These are phyloP conservation scores for Scheffersomyces stambukii DNA, from an alignment of 1,139 yeast species.

Conservation along the genomic window DNA sequence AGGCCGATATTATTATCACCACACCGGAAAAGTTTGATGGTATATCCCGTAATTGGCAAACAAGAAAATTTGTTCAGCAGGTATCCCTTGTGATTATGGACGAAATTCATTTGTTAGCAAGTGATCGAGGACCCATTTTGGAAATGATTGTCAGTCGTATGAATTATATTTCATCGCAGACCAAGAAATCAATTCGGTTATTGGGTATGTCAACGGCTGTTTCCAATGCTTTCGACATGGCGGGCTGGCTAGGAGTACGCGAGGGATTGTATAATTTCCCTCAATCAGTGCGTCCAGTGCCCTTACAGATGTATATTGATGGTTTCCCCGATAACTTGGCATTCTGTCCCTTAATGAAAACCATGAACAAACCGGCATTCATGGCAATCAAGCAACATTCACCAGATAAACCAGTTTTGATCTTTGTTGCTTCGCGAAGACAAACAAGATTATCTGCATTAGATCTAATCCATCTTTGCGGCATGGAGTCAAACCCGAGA, in stretches of 20 bases:
- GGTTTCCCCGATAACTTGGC: constrained; percentile 95
- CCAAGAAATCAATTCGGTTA: constrained; percentile 70
- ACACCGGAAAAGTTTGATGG: constrained; percentile 99
- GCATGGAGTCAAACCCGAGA: constrained; percentile 90
- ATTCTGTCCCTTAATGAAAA: constrained; percentile 92
- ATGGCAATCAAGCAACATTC: constrained; percentile 96
- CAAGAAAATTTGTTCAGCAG: constrained; percentile 87
- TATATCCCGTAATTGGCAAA: constrained; percentile 97
- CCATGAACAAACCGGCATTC: constrained; percentile 97
- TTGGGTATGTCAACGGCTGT: constrained; percentile 97
- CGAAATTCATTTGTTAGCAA: constrained; percentile 93
- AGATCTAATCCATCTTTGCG: constrained; percentile 90
- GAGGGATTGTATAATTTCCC: constrained; percentile 93
- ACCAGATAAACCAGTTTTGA: constrained; percentile 85
- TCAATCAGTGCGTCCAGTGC: constrained; percentile 95
- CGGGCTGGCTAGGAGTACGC: constrained; percentile 91
- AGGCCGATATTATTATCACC: constrained; percentile 89
- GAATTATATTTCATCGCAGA: constrained; percentile 82
- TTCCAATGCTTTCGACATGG: constrained; percentile 96
- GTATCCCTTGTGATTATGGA: constrained; percentile 95
- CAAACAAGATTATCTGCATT: constrained; percentile 94
- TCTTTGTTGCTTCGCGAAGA: constrained; percentile 95
- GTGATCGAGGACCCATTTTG: constrained; percentile 96
- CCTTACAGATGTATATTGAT: constrained; percentile 94
- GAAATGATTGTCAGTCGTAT: constrained; percentile 99